These are phyloP conservation scores for Aspergillus leporis DNA, from an alignment of 495 filamentous ascomycete species.

Conservation along the genomic window DNA sequence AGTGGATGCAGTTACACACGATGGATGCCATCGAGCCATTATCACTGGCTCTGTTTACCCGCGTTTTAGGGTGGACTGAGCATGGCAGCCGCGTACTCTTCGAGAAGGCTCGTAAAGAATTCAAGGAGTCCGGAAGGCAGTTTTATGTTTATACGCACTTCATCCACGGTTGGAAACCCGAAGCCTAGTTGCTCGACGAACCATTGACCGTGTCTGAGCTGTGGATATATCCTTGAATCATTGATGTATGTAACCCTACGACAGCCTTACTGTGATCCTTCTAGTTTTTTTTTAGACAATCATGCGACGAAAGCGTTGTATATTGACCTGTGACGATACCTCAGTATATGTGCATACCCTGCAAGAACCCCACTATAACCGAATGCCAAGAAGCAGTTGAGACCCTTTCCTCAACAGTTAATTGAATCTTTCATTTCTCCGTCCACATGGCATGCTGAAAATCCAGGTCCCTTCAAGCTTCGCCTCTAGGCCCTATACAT, in stretches of 20 bases:
- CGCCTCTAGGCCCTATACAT: too few relatives aligned
- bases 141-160: constrained; percentile 14
- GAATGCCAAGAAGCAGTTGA: too few relatives aligned
- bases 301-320: too few relatives aligned
- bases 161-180: constrained; percentile 11
- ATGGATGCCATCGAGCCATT: constrained; percentile 42
- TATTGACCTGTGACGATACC: neutral
- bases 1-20: constrained; percentile 58
- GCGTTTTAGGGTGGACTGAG: constrained; percentile 48
- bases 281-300: too few relatives aligned
- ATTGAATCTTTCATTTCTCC: too few relatives aligned
- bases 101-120: constrained; percentile 15
- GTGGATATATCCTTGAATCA: too few relatives aligned
- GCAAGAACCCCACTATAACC: too few relatives aligned
- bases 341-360: too few relatives aligned
- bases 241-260: neutral
- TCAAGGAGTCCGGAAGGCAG: constrained; percentile 23
- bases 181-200: neutral
- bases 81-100: constrained; percentile 13
- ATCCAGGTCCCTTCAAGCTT: too few relatives aligned
- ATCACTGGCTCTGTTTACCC: constrained; percentile 62
- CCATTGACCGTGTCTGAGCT: too few relatives aligned
- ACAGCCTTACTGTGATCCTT: neutral
- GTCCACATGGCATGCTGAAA: too few relatives aligned
- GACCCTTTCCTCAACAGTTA: too few relatives aligned